phyloP scores from a whole-genome alignment of 2,329 filamentous ascomycete genomes.

The Cordyceps tenuipes region DNA sequence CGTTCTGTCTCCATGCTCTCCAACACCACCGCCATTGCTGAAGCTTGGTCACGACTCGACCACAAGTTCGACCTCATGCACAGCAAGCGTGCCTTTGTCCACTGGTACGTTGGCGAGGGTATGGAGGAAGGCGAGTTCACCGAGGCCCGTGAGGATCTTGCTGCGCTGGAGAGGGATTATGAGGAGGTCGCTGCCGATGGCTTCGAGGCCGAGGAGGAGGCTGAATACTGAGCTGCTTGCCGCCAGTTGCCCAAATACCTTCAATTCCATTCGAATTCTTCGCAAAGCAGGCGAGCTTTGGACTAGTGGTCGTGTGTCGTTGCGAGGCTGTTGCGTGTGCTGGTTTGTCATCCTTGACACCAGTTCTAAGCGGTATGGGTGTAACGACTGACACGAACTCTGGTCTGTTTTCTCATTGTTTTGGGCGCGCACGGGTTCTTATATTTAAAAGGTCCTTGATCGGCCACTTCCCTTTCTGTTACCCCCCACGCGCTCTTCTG shows the following conservation, averaged over 20 bases:
- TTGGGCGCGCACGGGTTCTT: neutral
- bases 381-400: constrained; percentile 1
- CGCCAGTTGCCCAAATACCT: neutral
- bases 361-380: neutral
- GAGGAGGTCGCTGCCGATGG: constrained; percentile 76
- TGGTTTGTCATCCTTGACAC: neutral
- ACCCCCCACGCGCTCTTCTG: neutral
- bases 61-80: constrained; percentile 75
- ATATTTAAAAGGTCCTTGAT: constrained; percentile 1
- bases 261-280: neutral
- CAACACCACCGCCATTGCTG: constrained; percentile 67
- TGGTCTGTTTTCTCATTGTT: constrained; percentile 3
- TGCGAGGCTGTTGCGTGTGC: neutral
- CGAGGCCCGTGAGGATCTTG: constrained; percentile 78
- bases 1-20: constrained; percentile 63
- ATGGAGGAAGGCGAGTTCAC: constrained; percentile 91
- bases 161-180: constrained; percentile 79
- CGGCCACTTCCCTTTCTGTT: constrained; percentile 15
- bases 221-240: constrained; percentile 62
- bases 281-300: neutral
- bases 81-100: constrained; percentile 67
- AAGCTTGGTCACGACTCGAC: constrained; percentile 64
- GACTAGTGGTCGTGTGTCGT: neutral
- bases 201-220: constrained; percentile 51
- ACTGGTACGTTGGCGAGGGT: constrained; percentile 80